Conservation (phyloP, 805 yeast genomes). For the Wickerhamiella azyma region DNA sequence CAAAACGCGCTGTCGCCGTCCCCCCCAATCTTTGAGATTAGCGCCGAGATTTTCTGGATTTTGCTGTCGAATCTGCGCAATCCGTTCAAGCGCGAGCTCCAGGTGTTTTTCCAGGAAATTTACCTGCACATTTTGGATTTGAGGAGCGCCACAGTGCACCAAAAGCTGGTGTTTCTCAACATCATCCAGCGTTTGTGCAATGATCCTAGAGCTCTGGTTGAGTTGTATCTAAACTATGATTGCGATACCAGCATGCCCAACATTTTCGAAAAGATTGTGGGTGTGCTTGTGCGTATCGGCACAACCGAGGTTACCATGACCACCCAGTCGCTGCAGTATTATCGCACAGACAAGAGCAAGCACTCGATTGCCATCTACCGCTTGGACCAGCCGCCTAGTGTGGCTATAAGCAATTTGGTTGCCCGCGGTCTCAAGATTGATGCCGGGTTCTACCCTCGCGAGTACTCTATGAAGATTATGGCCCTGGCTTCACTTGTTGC, state of each 20-base stretch:
- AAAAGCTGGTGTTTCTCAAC: constrained; percentile 71
- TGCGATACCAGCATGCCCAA: constrained; percentile 70
- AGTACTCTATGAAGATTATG: constrained; percentile 70
- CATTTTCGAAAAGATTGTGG: constrained; percentile 69
- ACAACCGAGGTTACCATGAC: constrained; percentile 60
- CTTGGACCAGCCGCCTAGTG: constrained; percentile 56
- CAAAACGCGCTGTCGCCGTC: constrained; percentile 86
- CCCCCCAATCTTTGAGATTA: constrained; percentile 82
- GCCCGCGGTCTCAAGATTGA: constrained; percentile 22
- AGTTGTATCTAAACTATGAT: constrained; percentile 87
- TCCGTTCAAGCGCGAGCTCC: constrained; percentile 84
- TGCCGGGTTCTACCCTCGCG: constrained; percentile 39
- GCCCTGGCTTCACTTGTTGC: constrained; percentile 72
- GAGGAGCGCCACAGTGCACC: constrained; percentile 84
- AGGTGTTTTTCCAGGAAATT: constrained; percentile 83
- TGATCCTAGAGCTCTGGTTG: constrained; percentile 84
- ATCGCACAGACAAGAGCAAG: constrained; percentile 34
- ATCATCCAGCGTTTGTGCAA: constrained; percentile 71
- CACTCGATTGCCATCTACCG: constrained; percentile 62
- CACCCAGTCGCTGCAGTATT: constrained; percentile 46
- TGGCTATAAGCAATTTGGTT: constrained; percentile 54
- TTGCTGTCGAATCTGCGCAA: constrained; percentile 68
- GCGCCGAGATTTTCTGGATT: constrained; percentile 88
- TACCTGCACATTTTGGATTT: constrained; percentile 89
- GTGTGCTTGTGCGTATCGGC: constrained; percentile 60